Base-by-base conservation (phyloP, 192 early-diverging fungal species). In the Entomortierella beljakovae region DNA sequence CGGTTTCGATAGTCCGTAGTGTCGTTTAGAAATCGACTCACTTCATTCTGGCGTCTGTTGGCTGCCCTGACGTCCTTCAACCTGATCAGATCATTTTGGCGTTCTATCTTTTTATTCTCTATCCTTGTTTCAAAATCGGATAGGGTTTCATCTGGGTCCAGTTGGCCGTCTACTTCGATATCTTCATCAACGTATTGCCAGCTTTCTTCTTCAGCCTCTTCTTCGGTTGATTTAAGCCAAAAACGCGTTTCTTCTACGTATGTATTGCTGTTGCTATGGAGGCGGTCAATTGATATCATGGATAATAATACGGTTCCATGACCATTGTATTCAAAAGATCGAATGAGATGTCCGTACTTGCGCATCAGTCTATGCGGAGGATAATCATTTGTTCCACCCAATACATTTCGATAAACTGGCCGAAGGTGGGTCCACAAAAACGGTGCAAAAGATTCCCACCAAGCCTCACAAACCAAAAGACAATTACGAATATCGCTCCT, bases 281-380 rank as follows among this genome's bases (percentile, higher is more conserved):
- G 9, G 26, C 37, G 20, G 9, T 38, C 48, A 26, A 23, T 16
- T 29, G 62, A 37, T 5, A 74, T 66, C 71, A 74, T 74, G 6
- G 63, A 37, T 15, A 49, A 33, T 56, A 74, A 42, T 13, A 74
- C 58, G 1, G 49, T 52, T 1, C 64, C 64, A 38, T 74, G 71
- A 5, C 71, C 71, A 49, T 74, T 74, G 42, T 66, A 74, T 25
- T 74, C 71, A 29, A 74, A 74, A 1, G 71, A 52, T 32, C 51
- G 56, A 51, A 74, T 74, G 2, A 66, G 25, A 34, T 74, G 71
- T 34, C 46, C 33, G 35, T 74, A 48, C 50, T 74, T 74, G 16
- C 37, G 40, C 51, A 74, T 61, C 5, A 37, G 34, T 33, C 11
- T 74, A 0, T 25, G 18, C 10, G 63, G 33, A 2, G 71, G 71